These are phyloP conservation scores for Dictyostelium firmibasis DNA, from an alignment of 78 protist species.

Conservation along the genomic window DNA sequence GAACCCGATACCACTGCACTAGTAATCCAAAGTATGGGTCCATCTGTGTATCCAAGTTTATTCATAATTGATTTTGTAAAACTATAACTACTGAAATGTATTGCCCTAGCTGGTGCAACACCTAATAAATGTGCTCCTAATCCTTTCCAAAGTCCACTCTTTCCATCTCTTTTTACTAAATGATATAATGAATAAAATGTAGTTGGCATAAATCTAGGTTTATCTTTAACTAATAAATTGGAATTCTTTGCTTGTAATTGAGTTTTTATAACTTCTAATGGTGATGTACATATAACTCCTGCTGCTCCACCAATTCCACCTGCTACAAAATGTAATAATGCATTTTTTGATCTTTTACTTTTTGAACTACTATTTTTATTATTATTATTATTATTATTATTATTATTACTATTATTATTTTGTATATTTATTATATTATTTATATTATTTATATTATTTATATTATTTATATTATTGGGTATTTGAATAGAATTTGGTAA, in stretches of 20 bases:
- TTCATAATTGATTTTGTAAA: conserved; percentile 40
- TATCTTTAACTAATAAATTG: conserved; percentile 5
- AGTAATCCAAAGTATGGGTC: conserved; percentile 45
- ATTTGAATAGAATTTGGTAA: background rate
- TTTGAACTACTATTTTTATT: background rate
- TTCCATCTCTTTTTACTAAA: conserved; percentile 57
- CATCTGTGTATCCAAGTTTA: conserved; percentile 54
- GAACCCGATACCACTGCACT: conserved; percentile 64
- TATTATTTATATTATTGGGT: background rate
- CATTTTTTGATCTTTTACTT: conserved; percentile 51
- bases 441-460: background rate
- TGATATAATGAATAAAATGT: conserved; percentile 34
- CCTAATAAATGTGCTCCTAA: conserved; percentile 73
- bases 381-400: background rate
- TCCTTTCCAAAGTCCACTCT: conserved; percentile 50
- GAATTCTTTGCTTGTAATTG: conserved; percentile 57
- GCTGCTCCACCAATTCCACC: conserved; percentile 73
- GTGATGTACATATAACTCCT: conserved; percentile 53
- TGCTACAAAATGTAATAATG: conserved; percentile 62
- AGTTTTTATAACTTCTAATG: conserved; percentile 68
- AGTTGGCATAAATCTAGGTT: conserved; percentile 65
- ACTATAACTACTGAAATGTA: conserved; percentile 73
- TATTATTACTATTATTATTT: background rate
- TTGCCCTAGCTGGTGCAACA: conserved; percentile 79
- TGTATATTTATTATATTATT: background rate